These are phyloP conservation scores for Schwanniomyces occidentalis DNA, from an alignment of 805 yeast species.

Conservation along the genomic window DNA sequence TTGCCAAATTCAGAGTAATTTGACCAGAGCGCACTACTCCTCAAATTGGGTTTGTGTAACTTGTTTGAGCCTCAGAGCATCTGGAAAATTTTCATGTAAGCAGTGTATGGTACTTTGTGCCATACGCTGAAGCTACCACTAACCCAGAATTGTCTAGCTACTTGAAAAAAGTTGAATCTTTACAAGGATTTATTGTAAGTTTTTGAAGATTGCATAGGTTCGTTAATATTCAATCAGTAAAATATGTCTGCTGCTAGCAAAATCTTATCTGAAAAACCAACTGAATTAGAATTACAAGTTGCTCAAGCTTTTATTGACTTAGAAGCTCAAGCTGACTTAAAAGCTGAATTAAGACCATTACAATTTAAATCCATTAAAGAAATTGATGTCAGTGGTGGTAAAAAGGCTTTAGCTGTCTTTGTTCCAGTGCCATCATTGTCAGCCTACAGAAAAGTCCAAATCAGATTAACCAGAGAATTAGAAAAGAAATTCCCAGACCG, in stretches of 20 bases:
- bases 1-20: too few relatives aligned
- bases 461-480: constrained; percentile 96
- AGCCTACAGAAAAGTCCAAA: constrained; percentile 96
- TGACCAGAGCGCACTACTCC: too few relatives aligned
- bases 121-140: too few relatives aligned
- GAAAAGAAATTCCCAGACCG: constrained; percentile 99
- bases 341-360: constrained; percentile 97
- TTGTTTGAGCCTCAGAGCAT: too few relatives aligned
- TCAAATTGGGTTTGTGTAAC: too few relatives aligned
- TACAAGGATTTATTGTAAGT: not conserved
- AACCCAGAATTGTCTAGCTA: too few relatives aligned
- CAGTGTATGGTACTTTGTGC: too few relatives aligned
- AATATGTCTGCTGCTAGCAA: constrained; percentile 96
- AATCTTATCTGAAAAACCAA: constrained; percentile 91
- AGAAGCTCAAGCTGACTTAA: constrained; percentile 94
- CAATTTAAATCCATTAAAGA: constrained; percentile 99
- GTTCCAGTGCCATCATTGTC: constrained; percentile 95
- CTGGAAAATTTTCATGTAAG: too few relatives aligned
- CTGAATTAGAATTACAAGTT: constrained; percentile 98
- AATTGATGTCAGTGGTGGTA: constrained; percentile 97
- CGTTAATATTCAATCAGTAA: constrained; percentile 8
- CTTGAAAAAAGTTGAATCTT: not conserved
- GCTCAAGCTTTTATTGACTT: constrained; percentile 98
- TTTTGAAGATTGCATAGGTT: constrained; percentile 5
- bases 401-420: constrained; percentile 96